Base-by-base conservation (phyloP, 495 filamentous ascomycete species). In the Aspergillus ostianus region DNA sequence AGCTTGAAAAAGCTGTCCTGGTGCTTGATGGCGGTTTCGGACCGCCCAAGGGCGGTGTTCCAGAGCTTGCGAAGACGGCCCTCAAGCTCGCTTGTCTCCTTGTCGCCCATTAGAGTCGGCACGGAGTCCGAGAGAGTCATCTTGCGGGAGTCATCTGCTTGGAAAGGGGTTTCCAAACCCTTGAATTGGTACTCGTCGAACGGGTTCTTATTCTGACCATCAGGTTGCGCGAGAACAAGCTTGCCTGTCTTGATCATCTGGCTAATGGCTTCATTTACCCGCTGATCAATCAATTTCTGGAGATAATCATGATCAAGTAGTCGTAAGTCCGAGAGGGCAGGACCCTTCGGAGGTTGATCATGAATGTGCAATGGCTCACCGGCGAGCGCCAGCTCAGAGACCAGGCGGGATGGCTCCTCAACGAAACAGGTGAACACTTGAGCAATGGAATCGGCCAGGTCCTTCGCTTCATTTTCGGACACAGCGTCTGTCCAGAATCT, bases 1-100 rank as follows among this genome's bases (percentile, higher is more conserved):
- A 80, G 56, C 23, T 75, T 76, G 61, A 82, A 81, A 70, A 82
- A 82, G 53, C 75, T 79, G 52, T 74, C 75, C 36, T 77, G 72
- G 47, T 72, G 69, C 48, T 73, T 70, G 21, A 81, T 71, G 8
- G 69, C 65, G 19, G 73, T 69, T 15, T 71, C 69, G 7, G 74
- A 68, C 4, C 79, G 56, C n/a, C 73, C 76, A 41, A 82, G 64
- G 9, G 76, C 73, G 47, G 71, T 68, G 53, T 76, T 77, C 79
- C 79, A 82, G 47, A 80, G 72, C 23, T 59, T 71, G 68, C 77
- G 73, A 17, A 82, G 71, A 26, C 70, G 77, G 23, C 70, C 69
- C 46, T 77, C 74, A 53, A 52, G 32, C 30, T 56, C 56, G 41
- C 21, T 62, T 18, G 65, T 55, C 20, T 64, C 47, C 19, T 63